phyloP scores from a whole-genome alignment of 768 basidiomycete genomes.

The Neoboletus brunneissimus region DNA sequence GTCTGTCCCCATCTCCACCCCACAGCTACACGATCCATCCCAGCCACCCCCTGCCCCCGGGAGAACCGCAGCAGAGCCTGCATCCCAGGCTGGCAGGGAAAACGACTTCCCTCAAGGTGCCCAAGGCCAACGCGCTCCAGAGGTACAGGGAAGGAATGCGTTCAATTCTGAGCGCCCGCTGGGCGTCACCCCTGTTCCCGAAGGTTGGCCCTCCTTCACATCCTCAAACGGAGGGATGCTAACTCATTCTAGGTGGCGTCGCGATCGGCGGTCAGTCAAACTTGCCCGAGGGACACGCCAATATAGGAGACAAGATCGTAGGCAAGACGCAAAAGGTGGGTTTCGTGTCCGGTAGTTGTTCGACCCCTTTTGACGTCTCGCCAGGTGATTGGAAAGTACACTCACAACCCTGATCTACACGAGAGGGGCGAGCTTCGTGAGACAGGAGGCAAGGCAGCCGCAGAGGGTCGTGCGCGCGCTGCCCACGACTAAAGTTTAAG shows the following conservation, averaged over 20 bases:
- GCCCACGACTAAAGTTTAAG: slow-evolving; percentile 35
- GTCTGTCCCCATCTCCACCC: slow-evolving; percentile 33
- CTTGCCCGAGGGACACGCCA: slow-evolving; percentile 38
- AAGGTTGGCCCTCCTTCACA: slow-evolving; percentile 23
- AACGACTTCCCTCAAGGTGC: background rate
- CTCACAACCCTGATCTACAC: slow-evolving; percentile 46
- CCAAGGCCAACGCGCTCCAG: background rate
- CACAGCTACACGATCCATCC: slow-evolving; percentile 43
- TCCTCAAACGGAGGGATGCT: background rate
- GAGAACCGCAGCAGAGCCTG: background rate
- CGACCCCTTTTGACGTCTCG: background rate
- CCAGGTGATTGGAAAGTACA: slow-evolving; percentile 50
- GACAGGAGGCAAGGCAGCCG: slow-evolving; percentile 49
- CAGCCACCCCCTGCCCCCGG: slow-evolving; percentile 45
- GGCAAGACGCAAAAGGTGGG: slow-evolving; percentile 59
- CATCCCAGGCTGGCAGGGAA: background rate
- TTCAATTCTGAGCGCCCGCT: slow-evolving; percentile 36
- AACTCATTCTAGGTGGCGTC: slow-evolving; percentile 23
- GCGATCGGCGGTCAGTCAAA: slow-evolving; percentile 23
- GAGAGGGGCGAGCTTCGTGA: slow-evolving; percentile 58
- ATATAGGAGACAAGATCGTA: slow-evolving; percentile 49
- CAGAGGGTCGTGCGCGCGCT: slow-evolving; percentile 38
- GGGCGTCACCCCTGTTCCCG: slow-evolving; percentile 35
- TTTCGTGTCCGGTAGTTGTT: background rate
- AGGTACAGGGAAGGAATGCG: slow-evolving; percentile 20